These are phyloP conservation scores for Cenchrus fungigraminus DNA, from an alignment of 176 grass and related monocot genomes.

Conservation along the genomic window DNA sequence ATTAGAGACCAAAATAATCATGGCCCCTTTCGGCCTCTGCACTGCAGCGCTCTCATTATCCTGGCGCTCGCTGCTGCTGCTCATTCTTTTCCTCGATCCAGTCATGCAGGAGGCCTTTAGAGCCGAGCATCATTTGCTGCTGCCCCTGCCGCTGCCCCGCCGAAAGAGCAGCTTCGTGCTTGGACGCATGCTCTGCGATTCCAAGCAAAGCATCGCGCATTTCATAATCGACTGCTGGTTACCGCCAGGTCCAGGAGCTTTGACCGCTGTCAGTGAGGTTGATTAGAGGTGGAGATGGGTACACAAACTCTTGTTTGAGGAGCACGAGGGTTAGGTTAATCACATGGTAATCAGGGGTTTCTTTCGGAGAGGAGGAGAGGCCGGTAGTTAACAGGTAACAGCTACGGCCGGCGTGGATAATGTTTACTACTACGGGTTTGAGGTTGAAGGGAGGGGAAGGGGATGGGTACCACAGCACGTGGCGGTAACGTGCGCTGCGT, in stretches of 20 bases:
- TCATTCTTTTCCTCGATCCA: slow-evolving; percentile 7
- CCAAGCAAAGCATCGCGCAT: background rate
- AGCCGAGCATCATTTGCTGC: slow-evolving; percentile 21
- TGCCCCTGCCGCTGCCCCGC: background rate
- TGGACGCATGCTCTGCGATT: slow-evolving; percentile 17
- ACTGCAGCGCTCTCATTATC: background rate
- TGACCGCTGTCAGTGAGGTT: slow-evolving; percentile 28
- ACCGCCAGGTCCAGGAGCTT: background rate
- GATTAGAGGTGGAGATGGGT: background rate
- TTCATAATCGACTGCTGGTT: background rate
- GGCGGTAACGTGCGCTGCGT: slow-evolving; percentile 40
- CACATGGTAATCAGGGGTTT: slow-evolving; percentile 13
- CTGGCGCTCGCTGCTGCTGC: background rate
- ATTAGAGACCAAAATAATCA: slow-evolving; percentile 32
- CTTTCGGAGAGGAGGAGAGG: background rate
- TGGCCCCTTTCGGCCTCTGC: slow-evolving; percentile 26
- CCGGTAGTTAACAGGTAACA: background rate
- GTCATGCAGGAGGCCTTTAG: background rate
- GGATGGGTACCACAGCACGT: slow-evolving; percentile 35
- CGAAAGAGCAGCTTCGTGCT: slow-evolving; percentile 33
- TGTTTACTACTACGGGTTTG: background rate
- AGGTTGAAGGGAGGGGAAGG: background rate
- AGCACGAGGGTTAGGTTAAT: background rate
- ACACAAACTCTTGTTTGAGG: background rate
- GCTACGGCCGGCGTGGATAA: background rate